Percentiles rank a stretch among this genome's conserved stretches.
Evolutionary conservation across 306 rosid species (phyloP).

Genomic region (Lathyrus oleraceus): DNA sequence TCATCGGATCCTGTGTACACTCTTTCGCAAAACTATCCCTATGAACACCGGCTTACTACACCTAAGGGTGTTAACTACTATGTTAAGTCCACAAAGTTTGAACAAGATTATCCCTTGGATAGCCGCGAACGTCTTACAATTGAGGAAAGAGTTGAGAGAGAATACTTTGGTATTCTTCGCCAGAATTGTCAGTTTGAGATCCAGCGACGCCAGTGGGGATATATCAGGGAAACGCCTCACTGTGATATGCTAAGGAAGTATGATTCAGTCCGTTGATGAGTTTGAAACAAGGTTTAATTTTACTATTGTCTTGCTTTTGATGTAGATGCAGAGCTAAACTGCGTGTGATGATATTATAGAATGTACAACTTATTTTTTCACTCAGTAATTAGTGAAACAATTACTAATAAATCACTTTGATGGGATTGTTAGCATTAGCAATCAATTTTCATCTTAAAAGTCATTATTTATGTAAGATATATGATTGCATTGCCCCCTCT

Average conservation of each 20-base stretch:
- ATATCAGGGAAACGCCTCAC: constrained; percentile 82
- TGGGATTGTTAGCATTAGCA: constrained; percentile 27
- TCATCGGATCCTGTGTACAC: constrained; percentile 74
- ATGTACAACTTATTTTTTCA: constrained; percentile 44
- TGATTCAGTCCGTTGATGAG: constrained; percentile 42
- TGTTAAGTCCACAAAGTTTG: constrained; percentile 71
- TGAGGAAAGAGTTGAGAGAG: constrained; percentile 73
- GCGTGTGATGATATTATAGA: constrained; percentile 36
- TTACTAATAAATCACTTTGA: constrained; percentile 45
- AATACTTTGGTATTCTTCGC: constrained; percentile 63
- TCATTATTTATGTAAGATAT: constrained; percentile 14
- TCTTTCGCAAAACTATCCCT: constrained; percentile 66
- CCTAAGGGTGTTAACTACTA: constrained; percentile 78
- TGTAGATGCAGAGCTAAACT: constrained; percentile 37
- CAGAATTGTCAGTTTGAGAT: constrained; percentile 83
- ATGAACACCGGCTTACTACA: constrained; percentile 61
- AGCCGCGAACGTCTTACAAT: constrained; percentile 48
- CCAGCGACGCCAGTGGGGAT: constrained; percentile 94
- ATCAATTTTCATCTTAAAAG: constrained; percentile 19
- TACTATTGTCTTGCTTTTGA: constrained; percentile 31
- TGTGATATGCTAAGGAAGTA: constrained; percentile 77
- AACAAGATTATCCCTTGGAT: constrained; percentile 57
- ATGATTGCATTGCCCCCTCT: constrained; percentile 19
- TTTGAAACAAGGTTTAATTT: constrained; percentile 44
- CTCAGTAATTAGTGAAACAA: constrained; percentile 36